Evolutionary conservation across 2,329 filamentous ascomycete species (phyloP).

Genomic region (Tolypocladium cylindrosporum): DNA sequence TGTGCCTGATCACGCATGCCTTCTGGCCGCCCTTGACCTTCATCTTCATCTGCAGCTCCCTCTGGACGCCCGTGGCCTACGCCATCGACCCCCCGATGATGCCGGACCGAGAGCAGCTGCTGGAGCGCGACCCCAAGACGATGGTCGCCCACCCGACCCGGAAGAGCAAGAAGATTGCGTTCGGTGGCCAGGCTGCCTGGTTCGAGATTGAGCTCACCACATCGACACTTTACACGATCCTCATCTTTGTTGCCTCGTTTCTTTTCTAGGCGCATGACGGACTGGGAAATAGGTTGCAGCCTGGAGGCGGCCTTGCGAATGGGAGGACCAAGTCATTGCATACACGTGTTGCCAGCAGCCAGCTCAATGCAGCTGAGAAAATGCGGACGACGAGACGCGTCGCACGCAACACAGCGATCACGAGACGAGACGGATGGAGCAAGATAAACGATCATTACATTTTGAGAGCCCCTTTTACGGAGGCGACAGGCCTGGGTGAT

Average conservation of each 20-base stretch:
- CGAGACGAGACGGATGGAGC: background rate
- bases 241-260: conserved; percentile 37
- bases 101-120: conserved; percentile 46
- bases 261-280: conserved; percentile 9
- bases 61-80: conserved; percentile 51
- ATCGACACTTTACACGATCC: conserved; percentile 37
- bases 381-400: background rate
- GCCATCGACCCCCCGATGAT: conserved; percentile 49
- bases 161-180: conserved; percentile 43
- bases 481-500: background rate
- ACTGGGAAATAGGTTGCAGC: background rate
- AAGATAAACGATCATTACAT: background rate
- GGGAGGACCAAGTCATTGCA: background rate
- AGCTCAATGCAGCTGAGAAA: background rate
- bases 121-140: conserved; percentile 44
- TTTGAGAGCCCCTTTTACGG: background rate
- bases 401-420: background rate
- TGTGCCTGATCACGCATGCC: conserved; percentile 47
- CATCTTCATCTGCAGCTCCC: conserved; percentile 41
- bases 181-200: conserved; percentile 41
- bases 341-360: background rate
- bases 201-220: conserved; percentile 45
- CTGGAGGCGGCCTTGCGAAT: background rate
- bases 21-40: conserved; percentile 53
- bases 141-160: conserved; percentile 41